Evolutionary conservation across 1,284 basidiomycete species (phyloP), one percentile per base, ranked within the genome.

Genomic region (Moesziomyces sp.): DNA sequence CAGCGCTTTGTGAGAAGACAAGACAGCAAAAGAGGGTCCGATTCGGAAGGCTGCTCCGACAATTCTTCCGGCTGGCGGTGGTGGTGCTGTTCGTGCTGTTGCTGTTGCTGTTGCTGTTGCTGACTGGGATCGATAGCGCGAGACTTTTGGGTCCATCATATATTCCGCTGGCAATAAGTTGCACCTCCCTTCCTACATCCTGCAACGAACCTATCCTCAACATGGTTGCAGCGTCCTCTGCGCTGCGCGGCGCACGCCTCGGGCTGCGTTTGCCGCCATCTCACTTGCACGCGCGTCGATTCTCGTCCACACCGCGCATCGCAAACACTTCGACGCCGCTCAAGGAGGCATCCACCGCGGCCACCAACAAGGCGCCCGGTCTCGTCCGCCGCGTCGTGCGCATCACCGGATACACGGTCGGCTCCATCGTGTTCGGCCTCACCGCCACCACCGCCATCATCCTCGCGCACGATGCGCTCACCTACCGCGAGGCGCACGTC

Each of bases 391-490:
- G 55, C 21, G 59, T 53, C 1, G 46, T 74, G 19, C 65, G 62
- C 45, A 53, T 49, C 52, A 58, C 65, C 5, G 60, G 58, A 24
- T 74, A 69, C 55, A 62, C 71, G 14, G 30, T 65, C 40, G 71
- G 68, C 19, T 78, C 75, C 49, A 73, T 79, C 70, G 64, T 74
- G 49, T 80, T 81, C 58, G 75, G 76, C 48, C 47, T 81, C 55
- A 43, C 56, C 26, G 72, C 72, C 11, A 60, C 71, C 30, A 68
- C 73, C 42, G 68, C 49, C 38, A 55, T 74, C 66, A 71, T 81
- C 46, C 69, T 81, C 34, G 72, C 54, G 14, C 74, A 81, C 60
- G 79, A 81, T 48, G 69, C 78, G 5, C 56, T 79, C 35, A 81
- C 79, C 43, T 81, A 81, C 40, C 61, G 64, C 38, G 77, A 79